Conservation (phyloP, 2,329 filamentous ascomycete genomes). For the Pseudopithomyces chartarum region DNA sequence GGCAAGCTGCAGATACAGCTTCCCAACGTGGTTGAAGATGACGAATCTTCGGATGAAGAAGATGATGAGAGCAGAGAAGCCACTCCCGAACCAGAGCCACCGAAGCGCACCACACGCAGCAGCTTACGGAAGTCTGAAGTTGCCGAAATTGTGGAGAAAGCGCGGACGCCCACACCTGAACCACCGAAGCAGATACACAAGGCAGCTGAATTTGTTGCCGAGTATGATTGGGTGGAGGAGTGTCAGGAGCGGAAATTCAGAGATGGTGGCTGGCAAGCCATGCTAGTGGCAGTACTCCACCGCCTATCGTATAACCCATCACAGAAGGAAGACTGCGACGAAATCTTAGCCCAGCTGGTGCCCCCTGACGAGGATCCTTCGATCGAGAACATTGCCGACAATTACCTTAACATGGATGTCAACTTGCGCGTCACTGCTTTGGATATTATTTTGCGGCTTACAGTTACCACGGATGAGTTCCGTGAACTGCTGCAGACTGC, state of each 20-base stretch:
- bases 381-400: constrained; percentile 71
- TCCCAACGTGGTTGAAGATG: constrained; percentile 65
- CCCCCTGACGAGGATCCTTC: constrained; percentile 77
- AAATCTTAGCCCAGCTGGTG: constrained; percentile 79
- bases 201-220: constrained; percentile 74
- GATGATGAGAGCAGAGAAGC: constrained; percentile 52
- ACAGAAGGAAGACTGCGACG: constrained; percentile 73
- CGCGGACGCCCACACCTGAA: constrained; percentile 46
- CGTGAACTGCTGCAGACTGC: constrained; percentile 90
- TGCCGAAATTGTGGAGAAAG: constrained; percentile 52
- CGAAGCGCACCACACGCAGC: constrained; percentile 80
- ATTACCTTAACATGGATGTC: constrained; percentile 78
- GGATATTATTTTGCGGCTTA: constrained; percentile 85
- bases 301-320: constrained; percentile 79
- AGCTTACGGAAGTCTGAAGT: constrained; percentile 84
- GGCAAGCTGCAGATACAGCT: constrained; percentile 80
- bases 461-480: constrained; percentile 82
- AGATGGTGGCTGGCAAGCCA: constrained; percentile 88
- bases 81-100: constrained; percentile 63
- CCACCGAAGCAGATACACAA: constrained; percentile 57
- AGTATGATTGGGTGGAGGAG: constrained; percentile 84
- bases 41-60: constrained; percentile 54
- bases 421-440: constrained; percentile 81
- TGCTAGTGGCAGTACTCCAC: constrained; percentile 83
- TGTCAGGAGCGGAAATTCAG: constrained; percentile 82